Evolutionary conservation across 202 grass and related monocot genomes (phyloP).

Genomic region (Eragrostis tef): DNA sequence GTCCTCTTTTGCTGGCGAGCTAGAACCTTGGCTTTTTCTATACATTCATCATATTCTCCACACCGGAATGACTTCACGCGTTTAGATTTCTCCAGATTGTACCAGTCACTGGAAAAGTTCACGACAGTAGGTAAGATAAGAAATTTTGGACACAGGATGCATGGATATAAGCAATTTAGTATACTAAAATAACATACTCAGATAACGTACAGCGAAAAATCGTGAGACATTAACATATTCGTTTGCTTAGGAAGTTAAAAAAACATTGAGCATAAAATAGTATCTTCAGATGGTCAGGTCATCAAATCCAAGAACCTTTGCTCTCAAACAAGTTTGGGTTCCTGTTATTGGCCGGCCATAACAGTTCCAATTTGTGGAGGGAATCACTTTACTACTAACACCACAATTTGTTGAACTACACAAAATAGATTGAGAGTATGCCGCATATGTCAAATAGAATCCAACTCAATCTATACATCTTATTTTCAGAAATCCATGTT

Average conservation of each 20-base stretch:
- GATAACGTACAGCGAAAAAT: background rate
- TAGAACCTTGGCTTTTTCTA: slow-evolving; percentile 76
- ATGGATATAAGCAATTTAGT: background rate
- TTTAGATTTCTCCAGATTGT: slow-evolving; percentile 92
- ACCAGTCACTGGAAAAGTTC: slow-evolving; percentile 72
- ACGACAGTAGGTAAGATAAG: slow-evolving; percentile 41
- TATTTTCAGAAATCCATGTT: slow-evolving; percentile 30
- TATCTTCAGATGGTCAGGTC: background rate
- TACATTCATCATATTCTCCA: slow-evolving; percentile 94
- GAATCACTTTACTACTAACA: background rate
- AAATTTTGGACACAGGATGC: slow-evolving; percentile 7
- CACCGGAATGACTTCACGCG: slow-evolving; percentile 93
- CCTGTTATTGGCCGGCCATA: no score
- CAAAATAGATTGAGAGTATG: slow-evolving; percentile 7
- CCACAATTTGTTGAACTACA: slow-evolving; percentile 22
- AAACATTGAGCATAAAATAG: slow-evolving; percentile 12
- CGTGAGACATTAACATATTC: slow-evolving; percentile 8
- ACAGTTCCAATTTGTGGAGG: background rate
- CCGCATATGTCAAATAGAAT: slow-evolving; percentile 23
- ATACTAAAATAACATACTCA: slow-evolving; percentile 6
- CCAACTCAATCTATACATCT: background rate
- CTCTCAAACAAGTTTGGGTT: slow-evolving; percentile 8
- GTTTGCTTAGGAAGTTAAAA: slow-evolving; percentile 17
- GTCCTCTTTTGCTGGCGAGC: slow-evolving; percentile 57
- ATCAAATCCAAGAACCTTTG: slow-evolving; percentile 5